These are phyloP conservation scores for Cladochytrium replicatum DNA, from an alignment of 192 early-diverging fungal genomes.

Conservation along the genomic window DNA sequence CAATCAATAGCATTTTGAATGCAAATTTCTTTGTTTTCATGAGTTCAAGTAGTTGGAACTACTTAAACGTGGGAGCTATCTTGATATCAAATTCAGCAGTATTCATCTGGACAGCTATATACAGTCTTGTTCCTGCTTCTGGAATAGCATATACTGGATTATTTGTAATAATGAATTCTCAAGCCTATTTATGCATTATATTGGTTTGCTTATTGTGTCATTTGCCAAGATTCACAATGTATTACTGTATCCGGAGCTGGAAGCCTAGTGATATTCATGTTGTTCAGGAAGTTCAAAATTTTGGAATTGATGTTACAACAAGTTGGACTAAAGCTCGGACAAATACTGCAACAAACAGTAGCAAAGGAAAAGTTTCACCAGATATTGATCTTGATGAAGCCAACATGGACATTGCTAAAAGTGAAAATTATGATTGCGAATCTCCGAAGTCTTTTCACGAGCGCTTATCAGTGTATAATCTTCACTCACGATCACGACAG, in stretches of 20 bases:
- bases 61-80: conserved; percentile 33
- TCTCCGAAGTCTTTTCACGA: too few species aligned
- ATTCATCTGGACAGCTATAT: conserved; percentile 50
- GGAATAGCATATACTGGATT: conserved; percentile 42
- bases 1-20: conserved; percentile 59
- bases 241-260: conserved; percentile 59
- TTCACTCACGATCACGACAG: too few species aligned
- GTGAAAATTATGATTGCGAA: too few species aligned
- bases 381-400: too few species aligned
- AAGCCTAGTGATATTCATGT: conserved; percentile 75
- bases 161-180: conserved; percentile 50
- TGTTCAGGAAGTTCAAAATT: conserved; percentile 58
- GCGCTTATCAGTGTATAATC: too few species aligned
- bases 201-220: conserved; percentile 53
- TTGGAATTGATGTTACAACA: too few species aligned
- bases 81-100: conserved; percentile 34
- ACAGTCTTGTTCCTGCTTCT: conserved; percentile 37
- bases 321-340: too few species aligned
- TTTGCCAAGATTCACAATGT: conserved; percentile 60
- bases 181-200: conserved; percentile 61
- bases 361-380: too few species aligned
- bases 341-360: too few species aligned
- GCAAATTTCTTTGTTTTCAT: conserved; percentile 72
- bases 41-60: conserved; percentile 64
- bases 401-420: too few species aligned